Evolutionary conservation across 2,329 filamentous ascomycete species (phyloP), one percentile per base, ranked within the genome.

Genomic region (Trichophyton equinum): DNA sequence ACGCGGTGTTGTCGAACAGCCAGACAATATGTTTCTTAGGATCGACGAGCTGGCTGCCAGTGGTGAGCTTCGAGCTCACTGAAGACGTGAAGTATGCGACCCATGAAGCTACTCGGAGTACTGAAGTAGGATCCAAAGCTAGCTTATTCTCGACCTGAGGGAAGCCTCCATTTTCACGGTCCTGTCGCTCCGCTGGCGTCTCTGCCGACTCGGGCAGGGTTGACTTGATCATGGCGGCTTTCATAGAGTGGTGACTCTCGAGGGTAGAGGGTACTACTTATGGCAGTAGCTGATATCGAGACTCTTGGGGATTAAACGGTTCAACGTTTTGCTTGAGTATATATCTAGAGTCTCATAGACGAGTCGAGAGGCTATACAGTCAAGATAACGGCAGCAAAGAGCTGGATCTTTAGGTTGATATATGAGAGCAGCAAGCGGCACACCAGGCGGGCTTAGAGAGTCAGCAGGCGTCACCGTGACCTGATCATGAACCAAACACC

Each of bases 1-100:
- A 92, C 3, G 91, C 91, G 2, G 88, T 92, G 69, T 94, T 96
- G 76, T 97, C 91, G 56, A 96, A 78, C 6, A 96, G 77, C 92
- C 92, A 96, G 46, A 96, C 85, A 13, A 82, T 84, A 71, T 96
- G 87, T 57, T 78, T 73, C n/a, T 82, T 75, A 15, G 79, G 77
- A 60, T 84, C 81, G 55, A 89, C 81, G 38, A 79, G 76, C 53
- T 80, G 80, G 0, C 81, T 78, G 11, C 85, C 75, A 0, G 86
- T 85, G 68, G 85, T 86, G 57, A 70, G 69, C 55, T 67, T 65
- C 27, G 73, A 72, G 25, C 77, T 67, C 18, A 74, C 64, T 18
- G 72, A 73, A 57, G 70, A 67, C 44, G 62, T 59, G 59, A 58
- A 63, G n/a, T 53, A 53, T 4, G 49, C 30, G 49, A 53, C 27